Base-by-base conservation (phyloP, 495 filamentous ascomycete species). In the Copromyces sp. region DNA sequence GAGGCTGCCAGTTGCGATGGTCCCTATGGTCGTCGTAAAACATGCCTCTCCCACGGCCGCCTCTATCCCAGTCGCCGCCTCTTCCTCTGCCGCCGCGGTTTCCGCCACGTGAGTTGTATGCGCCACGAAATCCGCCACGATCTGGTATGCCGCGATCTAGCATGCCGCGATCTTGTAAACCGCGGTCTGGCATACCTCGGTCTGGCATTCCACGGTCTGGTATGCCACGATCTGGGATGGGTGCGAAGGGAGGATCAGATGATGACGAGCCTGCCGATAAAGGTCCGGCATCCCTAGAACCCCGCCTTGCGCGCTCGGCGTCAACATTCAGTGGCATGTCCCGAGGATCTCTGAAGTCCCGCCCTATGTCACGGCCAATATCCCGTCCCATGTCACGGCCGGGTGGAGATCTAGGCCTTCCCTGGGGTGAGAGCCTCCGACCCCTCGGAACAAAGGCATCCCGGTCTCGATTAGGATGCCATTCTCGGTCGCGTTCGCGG, bases 231-330 rank as follows among this genome's bases (percentile, higher is more conserved):
- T 86, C 84, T 12, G 86, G 83, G 37, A 85, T 82, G 39, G 83
- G 82, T 2, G 74, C 80, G 72, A 86, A 84, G 2, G 88, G 87
- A 14, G 86, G 84, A 76, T 96, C 92, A 0, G 90, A 90, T 24
- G 87, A 87, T 14, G 87, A 89, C 0, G 92, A 93, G 1, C 89
- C 88, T 9, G 89, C 89, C 0, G 92, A 93, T 9, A 90, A 81
- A 32, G 92, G 87, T 0, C 83, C 86, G 68, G 53, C 29, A 65
- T 90, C 88, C 73, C 87, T 77, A 1, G 86, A 88, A n/a, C 80
- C 85, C 65, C 86, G 80, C 44, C 85, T 80, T 6, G 84, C 81
- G 35, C 86, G 81, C 53, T 89, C 86, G 2, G 83, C 79, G 71
- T 89, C 86, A 16, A 86, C 78, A 20, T 77, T 81, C 53, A 84